phyloP scores from a whole-genome alignment of 192 early-diverging fungal genomes.

The Backusella morwellensis region DNA sequence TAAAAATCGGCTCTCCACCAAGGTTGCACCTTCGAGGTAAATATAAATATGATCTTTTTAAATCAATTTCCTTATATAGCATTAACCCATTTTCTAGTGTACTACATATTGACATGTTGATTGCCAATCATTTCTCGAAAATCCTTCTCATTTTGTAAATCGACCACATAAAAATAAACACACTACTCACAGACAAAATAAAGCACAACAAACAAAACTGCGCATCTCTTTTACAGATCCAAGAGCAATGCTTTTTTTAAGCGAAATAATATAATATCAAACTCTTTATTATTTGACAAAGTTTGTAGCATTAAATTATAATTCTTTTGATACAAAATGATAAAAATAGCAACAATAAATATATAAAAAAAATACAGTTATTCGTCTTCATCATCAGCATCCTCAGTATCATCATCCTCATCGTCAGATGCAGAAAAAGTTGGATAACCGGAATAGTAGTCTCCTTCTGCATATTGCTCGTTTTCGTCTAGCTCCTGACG shows the following conservation, averaged over 20 bases:
- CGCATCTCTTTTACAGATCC: not conserved
- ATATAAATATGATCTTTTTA: too few species aligned
- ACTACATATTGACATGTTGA: not conserved
- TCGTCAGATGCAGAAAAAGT: not conserved
- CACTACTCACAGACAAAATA: not conserved
- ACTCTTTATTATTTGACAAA: not conserved
- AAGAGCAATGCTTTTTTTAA: not conserved
- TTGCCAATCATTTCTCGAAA: not conserved
- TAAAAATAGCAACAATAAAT: not conserved
- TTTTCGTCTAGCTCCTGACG: not conserved
- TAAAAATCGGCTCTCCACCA: too few species aligned
- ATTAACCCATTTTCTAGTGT: too few species aligned
- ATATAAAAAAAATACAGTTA: not conserved
- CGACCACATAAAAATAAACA: not conserved
- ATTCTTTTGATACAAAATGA: not conserved
- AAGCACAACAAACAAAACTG: not conserved
- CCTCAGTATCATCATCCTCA: not conserved
- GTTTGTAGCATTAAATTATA: not conserved
- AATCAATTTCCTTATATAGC: too few species aligned
- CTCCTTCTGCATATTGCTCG: not conserved
- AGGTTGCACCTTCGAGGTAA: too few species aligned
- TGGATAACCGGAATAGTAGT: not conserved
- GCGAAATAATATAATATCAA: not conserved
- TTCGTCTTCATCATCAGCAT: conserved; percentile 1
- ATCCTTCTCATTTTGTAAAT: too few species aligned